These are phyloP conservation scores for Rhizopus stolonifer DNA, from an alignment of 371 early-diverging fungal species.

Conservation along the genomic window DNA sequence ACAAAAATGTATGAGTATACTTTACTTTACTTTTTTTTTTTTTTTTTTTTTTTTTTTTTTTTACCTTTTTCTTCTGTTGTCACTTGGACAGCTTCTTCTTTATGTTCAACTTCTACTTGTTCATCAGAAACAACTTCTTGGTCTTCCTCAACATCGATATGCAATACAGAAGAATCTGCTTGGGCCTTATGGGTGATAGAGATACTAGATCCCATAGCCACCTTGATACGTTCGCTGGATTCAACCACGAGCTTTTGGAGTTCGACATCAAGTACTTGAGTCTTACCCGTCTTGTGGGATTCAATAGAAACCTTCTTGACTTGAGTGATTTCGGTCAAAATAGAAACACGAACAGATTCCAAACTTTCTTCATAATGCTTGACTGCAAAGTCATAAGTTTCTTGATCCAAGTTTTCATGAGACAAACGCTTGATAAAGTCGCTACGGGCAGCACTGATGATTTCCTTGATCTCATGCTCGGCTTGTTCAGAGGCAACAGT, in stretches of 20 bases:
- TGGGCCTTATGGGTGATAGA: constrained; percentile 23
- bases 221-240: constrained; percentile 22
- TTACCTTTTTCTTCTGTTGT: constrained; percentile 21
- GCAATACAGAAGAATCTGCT: constrained; percentile 1
- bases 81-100: constrained; percentile 5
- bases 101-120: constrained; percentile 17
- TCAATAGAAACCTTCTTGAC: constrained; percentile 30
- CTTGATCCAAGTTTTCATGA: constrained; percentile 27
- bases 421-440: constrained; percentile 28
- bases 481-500: constrained; percentile 16
- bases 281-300: constrained; percentile 23
- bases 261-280: constrained; percentile 13
- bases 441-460: constrained; percentile 23
- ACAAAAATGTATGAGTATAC: not conserved
- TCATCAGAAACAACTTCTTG: constrained; percentile 32
- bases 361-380: constrained; percentile 31
- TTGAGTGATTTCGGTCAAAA: constrained; percentile 23
- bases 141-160: constrained; percentile 22
- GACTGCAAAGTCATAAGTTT: constrained; percentile 24
- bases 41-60: no score
- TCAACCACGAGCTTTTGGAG: constrained; percentile 9
- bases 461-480: constrained; percentile 27
- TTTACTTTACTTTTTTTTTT: no score
- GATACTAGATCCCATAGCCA: constrained; percentile 25
- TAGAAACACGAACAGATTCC: constrained; percentile 20